These are phyloP conservation scores for Exophiala spinifera DNA, from an alignment of 2,329 filamentous ascomycete genomes.

Conservation along the genomic window DNA sequence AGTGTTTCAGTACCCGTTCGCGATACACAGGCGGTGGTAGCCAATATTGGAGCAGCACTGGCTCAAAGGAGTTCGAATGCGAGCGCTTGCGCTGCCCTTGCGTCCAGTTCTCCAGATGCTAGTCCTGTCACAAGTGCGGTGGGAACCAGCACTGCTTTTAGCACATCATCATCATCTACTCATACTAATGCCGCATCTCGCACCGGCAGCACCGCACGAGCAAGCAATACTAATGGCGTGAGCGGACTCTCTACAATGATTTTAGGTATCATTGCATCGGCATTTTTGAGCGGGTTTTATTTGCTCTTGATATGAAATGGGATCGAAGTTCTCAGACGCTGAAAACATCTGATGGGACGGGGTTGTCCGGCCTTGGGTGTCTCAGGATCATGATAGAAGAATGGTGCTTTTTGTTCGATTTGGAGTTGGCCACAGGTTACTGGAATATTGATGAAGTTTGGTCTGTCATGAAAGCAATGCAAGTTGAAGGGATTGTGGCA, in stretches of 20 bases:
- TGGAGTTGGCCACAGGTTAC: background rate
- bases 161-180: constrained; percentile 15
- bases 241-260: constrained; percentile 22
- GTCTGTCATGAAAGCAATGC: background rate
- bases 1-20: constrained; percentile 37
- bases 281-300: constrained; percentile 19
- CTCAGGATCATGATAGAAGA: constrained; percentile 6
- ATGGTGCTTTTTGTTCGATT: background rate
- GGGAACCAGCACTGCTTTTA: constrained; percentile 19
- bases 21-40: constrained; percentile 48
- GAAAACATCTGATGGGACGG: constrained; percentile 1
- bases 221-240: constrained; percentile 23
- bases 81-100: constrained; percentile 23
- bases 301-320: constrained; percentile 15
- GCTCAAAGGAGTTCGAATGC: constrained; percentile 18
- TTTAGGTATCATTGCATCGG: constrained; percentile 16
- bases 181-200: constrained; percentile 18
- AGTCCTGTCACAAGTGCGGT: constrained; percentile 12
- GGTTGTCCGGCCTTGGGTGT: background rate
- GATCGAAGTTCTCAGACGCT: background rate
- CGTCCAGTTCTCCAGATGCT: constrained; percentile 20
- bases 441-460: background rate
- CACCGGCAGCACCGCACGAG: constrained; percentile 17
- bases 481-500: background rate
- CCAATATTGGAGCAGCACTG: constrained; percentile 39